These are phyloP conservation scores for Steccherinum ochraceum DNA, from an alignment of 768 basidiomycete species.

Conservation along the genomic window DNA sequence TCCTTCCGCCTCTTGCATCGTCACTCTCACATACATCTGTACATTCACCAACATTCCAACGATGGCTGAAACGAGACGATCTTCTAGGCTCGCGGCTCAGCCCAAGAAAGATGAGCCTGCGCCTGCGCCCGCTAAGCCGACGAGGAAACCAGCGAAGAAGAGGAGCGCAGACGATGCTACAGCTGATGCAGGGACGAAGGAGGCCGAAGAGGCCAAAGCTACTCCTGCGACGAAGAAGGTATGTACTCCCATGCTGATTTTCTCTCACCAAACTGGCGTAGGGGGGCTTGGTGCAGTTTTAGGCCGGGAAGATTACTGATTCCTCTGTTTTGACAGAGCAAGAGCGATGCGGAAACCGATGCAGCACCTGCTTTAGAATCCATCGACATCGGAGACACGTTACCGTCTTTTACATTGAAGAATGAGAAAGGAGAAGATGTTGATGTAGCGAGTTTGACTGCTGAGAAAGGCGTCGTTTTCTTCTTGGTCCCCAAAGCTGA, in stretches of 20 bases:
- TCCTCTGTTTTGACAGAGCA: too few relatives aligned
- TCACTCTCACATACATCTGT: too few relatives aligned
- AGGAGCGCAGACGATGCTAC: slow-evolving; percentile 24
- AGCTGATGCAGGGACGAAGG: slow-evolving; percentile 21
- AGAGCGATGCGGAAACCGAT: not conserved
- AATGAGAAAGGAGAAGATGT: slow-evolving; percentile 83
- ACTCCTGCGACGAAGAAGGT: slow-evolving; percentile 20
- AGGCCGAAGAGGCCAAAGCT: slow-evolving; percentile 3
- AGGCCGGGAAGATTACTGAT: too few relatives aligned
- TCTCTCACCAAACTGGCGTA: too few relatives aligned
- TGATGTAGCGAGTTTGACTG: slow-evolving; percentile 54
- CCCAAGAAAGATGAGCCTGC: slow-evolving; percentile 30
- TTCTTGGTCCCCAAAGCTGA: slow-evolving; percentile 85
- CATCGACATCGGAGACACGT: slow-evolving; percentile 66
- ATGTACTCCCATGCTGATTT: too few relatives aligned
- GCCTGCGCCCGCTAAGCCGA: slow-evolving; percentile 32
- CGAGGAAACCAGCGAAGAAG: slow-evolving; percentile 28
- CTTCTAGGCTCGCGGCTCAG: slow-evolving; percentile 47
- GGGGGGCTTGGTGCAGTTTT: too few relatives aligned
- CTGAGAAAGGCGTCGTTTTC: slow-evolving; percentile 71
- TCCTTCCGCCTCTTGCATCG: too few relatives aligned
- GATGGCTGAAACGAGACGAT: slow-evolving; percentile 37
- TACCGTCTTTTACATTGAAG: slow-evolving; percentile 72
- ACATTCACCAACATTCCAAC: too few relatives aligned
- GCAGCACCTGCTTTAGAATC: slow-evolving; percentile 16